Conservation (phyloP, 768 basidiomycete genomes). For the Phylloporus sp. region DNA sequence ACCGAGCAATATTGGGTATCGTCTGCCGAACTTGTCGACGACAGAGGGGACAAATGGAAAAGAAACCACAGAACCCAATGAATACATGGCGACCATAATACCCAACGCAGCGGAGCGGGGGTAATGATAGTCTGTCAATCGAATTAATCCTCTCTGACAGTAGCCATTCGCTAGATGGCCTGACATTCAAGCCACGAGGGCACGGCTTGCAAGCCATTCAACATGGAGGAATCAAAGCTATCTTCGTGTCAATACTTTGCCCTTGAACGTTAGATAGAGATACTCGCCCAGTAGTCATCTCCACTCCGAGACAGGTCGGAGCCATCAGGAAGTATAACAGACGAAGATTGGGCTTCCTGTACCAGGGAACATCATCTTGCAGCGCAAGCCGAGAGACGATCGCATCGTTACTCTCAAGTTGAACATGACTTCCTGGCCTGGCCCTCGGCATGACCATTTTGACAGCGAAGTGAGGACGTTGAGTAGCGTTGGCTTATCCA, state of each 20-base stretch:
- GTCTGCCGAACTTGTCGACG: slow-evolving; percentile 11
- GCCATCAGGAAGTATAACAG: slow-evolving; percentile 50
- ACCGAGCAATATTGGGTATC: slow-evolving; percentile 13
- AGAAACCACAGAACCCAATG: slow-evolving; percentile 53
- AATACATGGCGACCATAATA: slow-evolving; percentile 44
- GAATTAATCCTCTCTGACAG: neutral
- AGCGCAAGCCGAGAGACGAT: slow-evolving; percentile 12
- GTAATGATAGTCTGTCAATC: neutral
- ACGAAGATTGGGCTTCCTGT: slow-evolving; percentile 53
- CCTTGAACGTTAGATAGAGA: neutral
- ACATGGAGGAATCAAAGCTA: slow-evolving; percentile 44
- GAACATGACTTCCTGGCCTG: neutral
- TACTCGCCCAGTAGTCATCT: slow-evolving; percentile 10
- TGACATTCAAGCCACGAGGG: slow-evolving; percentile 51
- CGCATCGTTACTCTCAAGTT: neutral
- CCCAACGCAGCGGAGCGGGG: neutral
- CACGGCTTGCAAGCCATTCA: slow-evolving; percentile 60
- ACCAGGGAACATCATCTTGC: slow-evolving; percentile 55
- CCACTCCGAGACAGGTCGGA: slow-evolving; percentile 30
- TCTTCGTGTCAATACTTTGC: neutral
- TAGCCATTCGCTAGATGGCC: neutral
- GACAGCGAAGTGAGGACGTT: neutral
- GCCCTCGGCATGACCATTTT: slow-evolving; percentile 3
- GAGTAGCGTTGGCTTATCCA: neutral
- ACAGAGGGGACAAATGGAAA: slow-evolving; percentile 36